These are phyloP conservation scores for Tolypocladium sp. DNA, from an alignment of 2,329 filamentous ascomycete species.

Conservation along the genomic window DNA sequence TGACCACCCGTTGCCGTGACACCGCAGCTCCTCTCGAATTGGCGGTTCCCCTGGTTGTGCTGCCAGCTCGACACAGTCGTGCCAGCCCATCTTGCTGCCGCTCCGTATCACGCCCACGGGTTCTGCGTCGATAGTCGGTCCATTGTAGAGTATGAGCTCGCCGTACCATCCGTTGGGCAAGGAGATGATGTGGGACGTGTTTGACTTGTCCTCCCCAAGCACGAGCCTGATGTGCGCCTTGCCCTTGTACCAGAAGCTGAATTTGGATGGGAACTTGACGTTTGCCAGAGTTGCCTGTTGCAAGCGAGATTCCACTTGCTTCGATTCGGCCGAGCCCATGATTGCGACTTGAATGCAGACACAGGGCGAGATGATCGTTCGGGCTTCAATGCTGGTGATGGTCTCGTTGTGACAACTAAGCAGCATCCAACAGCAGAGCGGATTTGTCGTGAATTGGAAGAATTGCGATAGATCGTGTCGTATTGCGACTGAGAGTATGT, in stretches of 20 bases:
- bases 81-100: conserved; percentile 1
- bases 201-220: conserved; percentile 4
- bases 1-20: conserved; percentile 1
- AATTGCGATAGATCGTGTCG: background rate
- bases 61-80: conserved; percentile 8
- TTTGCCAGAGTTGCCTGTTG: background rate
- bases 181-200: conserved; percentile 2
- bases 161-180: conserved; percentile 5
- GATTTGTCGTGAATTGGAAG: background rate
- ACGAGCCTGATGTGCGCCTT: conserved; percentile 2
- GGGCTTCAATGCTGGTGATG: background rate
- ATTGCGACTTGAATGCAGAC: background rate
- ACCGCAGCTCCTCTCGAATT: conserved; percentile 5
- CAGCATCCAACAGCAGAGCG: background rate
- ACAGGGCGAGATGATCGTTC: background rate
- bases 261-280: conserved; percentile 2
- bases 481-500: background rate
- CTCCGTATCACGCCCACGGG: conserved; percentile 2
- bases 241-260: conserved; percentile 6
- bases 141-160: conserved; percentile 7
- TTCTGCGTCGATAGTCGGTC: conserved; percentile 1
- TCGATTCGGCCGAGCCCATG: conserved; percentile 10
- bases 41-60: conserved; percentile 1
- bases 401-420: background rate
- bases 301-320: conserved; percentile 3